Conservation (phyloP, 768 basidiomycete species). For the Inosperma sp. region DNA sequence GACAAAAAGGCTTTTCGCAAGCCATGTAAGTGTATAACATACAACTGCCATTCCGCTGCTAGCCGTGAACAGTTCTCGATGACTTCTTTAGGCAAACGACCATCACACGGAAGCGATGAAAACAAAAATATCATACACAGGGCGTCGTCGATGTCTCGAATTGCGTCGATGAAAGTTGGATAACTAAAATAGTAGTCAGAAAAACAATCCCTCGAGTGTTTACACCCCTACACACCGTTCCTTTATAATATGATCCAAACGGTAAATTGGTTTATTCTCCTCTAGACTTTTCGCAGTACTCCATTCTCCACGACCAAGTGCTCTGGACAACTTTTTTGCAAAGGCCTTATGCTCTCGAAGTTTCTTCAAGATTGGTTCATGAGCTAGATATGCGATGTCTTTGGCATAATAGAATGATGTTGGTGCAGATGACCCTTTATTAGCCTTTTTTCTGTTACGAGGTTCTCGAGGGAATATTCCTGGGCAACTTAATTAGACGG, state of each 20-base stretch:
- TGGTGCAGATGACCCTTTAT: conserved; percentile 95
- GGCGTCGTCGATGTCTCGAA: conserved; percentile 96
- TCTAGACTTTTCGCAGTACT: conserved; percentile 89
- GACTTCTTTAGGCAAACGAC: conserved; percentile 74
- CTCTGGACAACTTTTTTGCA: conserved; percentile 91
- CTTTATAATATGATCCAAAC: conserved; percentile 94
- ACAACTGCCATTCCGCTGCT: conserved; percentile 94
- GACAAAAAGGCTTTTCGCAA: conserved; percentile 91
- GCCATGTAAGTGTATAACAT: conserved; percentile 81
- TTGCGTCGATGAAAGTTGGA: conserved; percentile 92
- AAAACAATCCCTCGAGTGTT: conserved; percentile 1
- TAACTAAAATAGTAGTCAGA: conserved; percentile 52
- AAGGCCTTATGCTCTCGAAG: conserved; percentile 97
- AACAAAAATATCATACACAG: conserved; percentile 94
- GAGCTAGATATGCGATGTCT: conserved; percentile 94
- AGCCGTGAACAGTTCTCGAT: conserved; percentile 88
- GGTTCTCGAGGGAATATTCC: conserved; percentile 99
- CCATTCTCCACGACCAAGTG: conserved; percentile 94
- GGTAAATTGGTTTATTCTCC: conserved; percentile 87
- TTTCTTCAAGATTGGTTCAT: conserved; percentile 92
- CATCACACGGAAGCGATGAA: conserved; percentile 83
- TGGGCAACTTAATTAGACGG: conserved; percentile 28
- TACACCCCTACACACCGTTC: conserved; percentile 63
- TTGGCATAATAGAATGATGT: conserved; percentile 98
- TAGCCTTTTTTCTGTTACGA: conserved; percentile 83